Evolutionary conservation across 768 basidiomycete genomes (phyloP), one percentile per base, ranked within the genome.

Genomic region (Crucibulum laeve): DNA sequence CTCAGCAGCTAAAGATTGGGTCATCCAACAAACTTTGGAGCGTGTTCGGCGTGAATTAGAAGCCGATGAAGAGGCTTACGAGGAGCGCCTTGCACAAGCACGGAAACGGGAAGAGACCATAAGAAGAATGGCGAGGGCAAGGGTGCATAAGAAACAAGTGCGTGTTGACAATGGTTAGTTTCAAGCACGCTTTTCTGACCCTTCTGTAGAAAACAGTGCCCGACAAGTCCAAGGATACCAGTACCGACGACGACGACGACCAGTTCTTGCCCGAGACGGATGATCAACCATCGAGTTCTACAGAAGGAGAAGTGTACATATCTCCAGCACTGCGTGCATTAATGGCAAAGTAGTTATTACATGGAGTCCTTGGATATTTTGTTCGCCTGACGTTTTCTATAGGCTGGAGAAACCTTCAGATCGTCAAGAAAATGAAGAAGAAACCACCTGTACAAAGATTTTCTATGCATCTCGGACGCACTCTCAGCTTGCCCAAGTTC

Each of bases 391-490:
- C 10, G 8, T 32, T 32, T 10, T 10, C 28, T 10, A 32, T 10
- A 15, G 28, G 8, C 28, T 32, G 10, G 28, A 10, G 15, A 32
- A 32, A 15, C 10, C 10, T 15, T 32, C 28, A 14, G 52, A 45
- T 13, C 47, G 25, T 34, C 46, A 19, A 37, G 54, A 62, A 18
- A 57, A 56, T 11, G 64, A 62, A 42, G 67, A 67, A 35, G 82
- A 82, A 45, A 73, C 74, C 13, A 72, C 74, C 3, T 87, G 85
- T 55, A 85, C 80, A 26, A 88, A 91, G 71, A 84, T 98, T 47
- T 96, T 82, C 61, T 96, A 94, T 56, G 88, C 94, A 0, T 98
- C 96, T 0, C 75, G 95, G 24, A 99, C 95, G 0, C 95, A 99
- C 63, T 94, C 94, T 1, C 95, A 99, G 56, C 77, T 99, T 3